phyloP scores from a whole-genome alignment of 2,329 filamentous ascomycete species.

The Furcasterigmium sp. region DNA sequence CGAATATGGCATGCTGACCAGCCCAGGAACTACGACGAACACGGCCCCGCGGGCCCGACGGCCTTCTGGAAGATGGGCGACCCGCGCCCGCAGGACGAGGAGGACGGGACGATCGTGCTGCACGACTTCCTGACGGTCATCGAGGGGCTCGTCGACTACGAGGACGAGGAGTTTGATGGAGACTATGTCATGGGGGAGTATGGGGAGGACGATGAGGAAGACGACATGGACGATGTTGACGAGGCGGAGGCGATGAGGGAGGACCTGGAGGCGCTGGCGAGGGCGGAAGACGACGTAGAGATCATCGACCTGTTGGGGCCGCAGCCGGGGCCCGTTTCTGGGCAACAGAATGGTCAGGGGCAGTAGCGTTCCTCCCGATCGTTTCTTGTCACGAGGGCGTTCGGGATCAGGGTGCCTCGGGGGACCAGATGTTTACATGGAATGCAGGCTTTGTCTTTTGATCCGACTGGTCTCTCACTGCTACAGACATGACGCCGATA shows the following conservation, averaged over 20 bases:
- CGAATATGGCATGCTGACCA: too few relatives aligned
- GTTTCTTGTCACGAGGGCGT: too few relatives aligned
- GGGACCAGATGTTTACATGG: too few relatives aligned
- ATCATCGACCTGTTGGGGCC: constrained; percentile 6
- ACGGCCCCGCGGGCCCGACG: constrained; percentile 69
- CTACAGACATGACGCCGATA: too few relatives aligned
- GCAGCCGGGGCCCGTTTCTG: not conserved
- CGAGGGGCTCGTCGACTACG: constrained; percentile 15
- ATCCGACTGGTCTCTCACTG: too few relatives aligned
- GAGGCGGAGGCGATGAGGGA: constrained; percentile 16
- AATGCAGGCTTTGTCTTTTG: too few relatives aligned
- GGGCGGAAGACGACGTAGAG: constrained; percentile 7
- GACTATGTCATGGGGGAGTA: constrained; percentile 12
- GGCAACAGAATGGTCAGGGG: not conserved
- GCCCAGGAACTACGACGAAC: constrained; percentile 59
- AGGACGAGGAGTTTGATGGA: constrained; percentile 16
- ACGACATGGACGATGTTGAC: constrained; percentile 18
- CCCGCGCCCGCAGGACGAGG: constrained; percentile 21
- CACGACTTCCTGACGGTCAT: constrained; percentile 14
- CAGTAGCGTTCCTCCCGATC: too few relatives aligned
- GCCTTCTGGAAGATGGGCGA: constrained; percentile 65
- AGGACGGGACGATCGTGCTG: constrained; percentile 9
- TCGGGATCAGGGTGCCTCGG: too few relatives aligned
- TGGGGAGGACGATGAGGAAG: constrained; percentile 23
- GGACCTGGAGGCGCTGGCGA: constrained; percentile 16